Base-by-base conservation (phyloP, 805 yeast genomes). In the Hanseniaspora hatyaiensis region DNA sequence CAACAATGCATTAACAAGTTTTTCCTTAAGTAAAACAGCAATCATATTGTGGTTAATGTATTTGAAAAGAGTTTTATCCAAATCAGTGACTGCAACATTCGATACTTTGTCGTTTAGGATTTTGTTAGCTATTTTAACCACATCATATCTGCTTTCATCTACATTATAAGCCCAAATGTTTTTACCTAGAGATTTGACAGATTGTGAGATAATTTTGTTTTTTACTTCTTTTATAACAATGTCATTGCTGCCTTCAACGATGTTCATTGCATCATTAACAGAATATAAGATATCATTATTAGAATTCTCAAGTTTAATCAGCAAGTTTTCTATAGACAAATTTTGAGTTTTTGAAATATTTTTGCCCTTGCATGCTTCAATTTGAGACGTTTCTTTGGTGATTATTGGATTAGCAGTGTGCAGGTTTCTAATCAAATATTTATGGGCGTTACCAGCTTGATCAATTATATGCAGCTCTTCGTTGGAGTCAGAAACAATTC, bases 11-110 rank as follows among this genome's bases (percentile, higher is more conserved):
- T 57, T 52, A 0, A 60, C 57, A 2, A 52, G 55, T 3, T 54
- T 49, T 40, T 68, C 57, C 19, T 61, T 54, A 0, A 79, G 64
- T 2, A 79, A 71, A 18, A 78, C 67, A 1, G 76, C 71, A 1
- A 80, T 67, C 18, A 75, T 51, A 55, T 83, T 77, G 18, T 94
- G 94, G 56, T 82, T 72, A 51, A 88, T 64, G 60, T 82, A 88
- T 62, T 89, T 92, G 73, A 88, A 86, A 33, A 86, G 64, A 1
- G 79, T 69, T 58, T 85, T 73, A 54, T 82, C 78, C 18, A 80
- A 79, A 24, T 82, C 64, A 0, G 82, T 74, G 22, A 74, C 70
- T 8, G 94, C 96, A 40, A 80, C 59, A 12, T 80, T 79, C 0
- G 80, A 77, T 4, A 71, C 65, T 11, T 59, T 55, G 16, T 67